phyloP scores from a whole-genome alignment of 768 basidiomycete species.

The Mycena galopus region DNA sequence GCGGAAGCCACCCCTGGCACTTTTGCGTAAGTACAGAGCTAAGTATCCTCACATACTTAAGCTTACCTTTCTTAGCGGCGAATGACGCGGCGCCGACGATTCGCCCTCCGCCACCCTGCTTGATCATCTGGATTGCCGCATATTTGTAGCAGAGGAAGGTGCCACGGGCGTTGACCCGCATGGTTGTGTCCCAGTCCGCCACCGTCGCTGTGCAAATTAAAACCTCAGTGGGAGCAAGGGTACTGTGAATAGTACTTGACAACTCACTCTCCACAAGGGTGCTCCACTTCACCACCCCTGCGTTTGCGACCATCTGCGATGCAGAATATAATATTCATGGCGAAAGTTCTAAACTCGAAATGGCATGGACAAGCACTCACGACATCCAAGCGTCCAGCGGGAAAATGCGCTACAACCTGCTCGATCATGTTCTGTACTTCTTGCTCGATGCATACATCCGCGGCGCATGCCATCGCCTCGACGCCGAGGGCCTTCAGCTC shows the following conservation, averaged over 20 bases:
- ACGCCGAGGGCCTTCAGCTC: slow-evolving; percentile 35
- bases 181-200: slow-evolving; percentile 42
- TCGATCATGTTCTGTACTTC: slow-evolving; percentile 43
- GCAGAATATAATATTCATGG: background rate
- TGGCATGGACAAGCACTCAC: slow-evolving; percentile 16
- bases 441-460: slow-evolving; percentile 40
- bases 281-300: slow-evolving; percentile 33
- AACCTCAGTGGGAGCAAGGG: background rate
- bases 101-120: slow-evolving; percentile 52
- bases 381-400: slow-evolving; percentile 35
- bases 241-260: background rate
- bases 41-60: too few relatives aligned
- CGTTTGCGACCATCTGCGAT: slow-evolving; percentile 44
- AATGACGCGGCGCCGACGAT: slow-evolving; percentile 49
- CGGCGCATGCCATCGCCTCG: slow-evolving; percentile 29
- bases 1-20: slow-evolving; percentile 20
- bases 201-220: slow-evolving; percentile 17
- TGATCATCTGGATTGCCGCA: slow-evolving; percentile 54
- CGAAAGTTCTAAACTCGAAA: background rate
- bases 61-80: slow-evolving; percentile 27
- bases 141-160: slow-evolving; percentile 55
- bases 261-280: slow-evolving; percentile 29
- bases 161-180: slow-evolving; percentile 50
- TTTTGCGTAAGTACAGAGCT: background rate
- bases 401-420: slow-evolving; percentile 27